These are phyloP conservation scores for Prototheca cutis DNA, from an alignment of 163 green algal species.

Conservation along the genomic window DNA sequence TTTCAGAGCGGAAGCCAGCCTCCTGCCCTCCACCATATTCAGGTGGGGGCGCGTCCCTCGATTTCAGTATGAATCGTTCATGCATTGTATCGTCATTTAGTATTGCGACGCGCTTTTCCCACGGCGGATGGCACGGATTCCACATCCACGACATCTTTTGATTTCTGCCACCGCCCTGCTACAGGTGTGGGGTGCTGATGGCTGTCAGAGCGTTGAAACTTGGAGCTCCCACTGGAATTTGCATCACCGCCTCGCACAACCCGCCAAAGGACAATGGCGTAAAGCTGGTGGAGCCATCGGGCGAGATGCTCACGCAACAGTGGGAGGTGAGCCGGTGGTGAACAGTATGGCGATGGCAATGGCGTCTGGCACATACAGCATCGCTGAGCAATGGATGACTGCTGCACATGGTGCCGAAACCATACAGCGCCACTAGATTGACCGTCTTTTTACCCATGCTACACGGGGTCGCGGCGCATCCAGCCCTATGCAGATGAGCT, in stretches of 20 bases:
- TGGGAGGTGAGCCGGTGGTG: slow-evolving; percentile 45
- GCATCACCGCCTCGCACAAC: slow-evolving; percentile 97
- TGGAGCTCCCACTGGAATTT: slow-evolving; percentile 57
- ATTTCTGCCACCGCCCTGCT: no score
- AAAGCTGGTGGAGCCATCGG: slow-evolving; percentile 87
- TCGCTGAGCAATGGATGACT: no score
- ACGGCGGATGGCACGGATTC: no score
- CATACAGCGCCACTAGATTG: background rate
- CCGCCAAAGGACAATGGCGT: slow-evolving; percentile 90
- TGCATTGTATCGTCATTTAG: no score
- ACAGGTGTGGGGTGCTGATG: slow-evolving; percentile 72
- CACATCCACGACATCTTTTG: no score
- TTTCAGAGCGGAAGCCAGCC: slow-evolving; percentile 54
- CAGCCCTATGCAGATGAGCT: slow-evolving; percentile 7
- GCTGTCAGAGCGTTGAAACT: slow-evolving; percentile 38
- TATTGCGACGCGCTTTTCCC: no score
- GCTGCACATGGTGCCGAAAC: no score
- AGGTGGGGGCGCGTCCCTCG: slow-evolving; percentile 41
- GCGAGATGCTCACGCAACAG: slow-evolving; percentile 53
- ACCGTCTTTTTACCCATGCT: no score
- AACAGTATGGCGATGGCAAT: no score
- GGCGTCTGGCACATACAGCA: no score
- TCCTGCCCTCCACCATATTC: slow-evolving; percentile 72
- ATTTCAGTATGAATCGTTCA: no score
- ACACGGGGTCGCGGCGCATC: no score